Percentiles rank a stretch among this genome's conserved stretches.
These are phyloP conservation scores for Fusarium annulatum DNA, from an alignment of 2,329 filamentous ascomycete genomes.

Conservation along the genomic window DNA sequence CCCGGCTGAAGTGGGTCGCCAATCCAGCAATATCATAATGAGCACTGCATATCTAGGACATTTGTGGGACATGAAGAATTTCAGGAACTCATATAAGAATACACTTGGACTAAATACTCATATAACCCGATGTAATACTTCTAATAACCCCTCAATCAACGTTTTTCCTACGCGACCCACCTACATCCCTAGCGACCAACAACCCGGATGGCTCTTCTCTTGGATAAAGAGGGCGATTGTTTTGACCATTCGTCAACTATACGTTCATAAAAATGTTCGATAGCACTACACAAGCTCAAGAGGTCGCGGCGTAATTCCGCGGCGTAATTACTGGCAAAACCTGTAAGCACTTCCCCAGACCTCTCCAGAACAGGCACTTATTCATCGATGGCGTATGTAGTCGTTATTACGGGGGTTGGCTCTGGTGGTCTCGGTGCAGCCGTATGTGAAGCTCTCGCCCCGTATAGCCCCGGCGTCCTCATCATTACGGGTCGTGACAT, in stretches of 20 bases:
- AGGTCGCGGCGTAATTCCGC: not conserved
- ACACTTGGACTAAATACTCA: not conserved
- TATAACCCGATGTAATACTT: not conserved
- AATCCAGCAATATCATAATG: not conserved
- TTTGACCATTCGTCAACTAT: not conserved
- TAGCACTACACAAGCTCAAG: not conserved
- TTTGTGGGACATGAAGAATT: not conserved
- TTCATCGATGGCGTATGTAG: not conserved
- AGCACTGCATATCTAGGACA: not conserved
- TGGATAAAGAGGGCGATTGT: fast-evolving
- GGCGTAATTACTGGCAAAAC: not conserved
- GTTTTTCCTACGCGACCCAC: not conserved
- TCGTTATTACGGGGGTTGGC: not conserved
- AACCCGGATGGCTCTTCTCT: not conserved
- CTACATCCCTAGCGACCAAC: not conserved
- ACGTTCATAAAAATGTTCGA: not conserved
- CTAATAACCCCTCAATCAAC: not conserved
- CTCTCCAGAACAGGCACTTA: not conserved
- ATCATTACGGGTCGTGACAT: not conserved
- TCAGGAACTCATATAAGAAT: not conserved
- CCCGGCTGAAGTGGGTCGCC: not conserved
- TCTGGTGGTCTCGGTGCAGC: not conserved
- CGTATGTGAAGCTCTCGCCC: not conserved
- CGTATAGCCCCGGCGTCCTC: not conserved
- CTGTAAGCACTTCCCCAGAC: not conserved